phyloP scores from a whole-genome alignment of 306 rosid species.

The Gillenia trifoliata region DNA sequence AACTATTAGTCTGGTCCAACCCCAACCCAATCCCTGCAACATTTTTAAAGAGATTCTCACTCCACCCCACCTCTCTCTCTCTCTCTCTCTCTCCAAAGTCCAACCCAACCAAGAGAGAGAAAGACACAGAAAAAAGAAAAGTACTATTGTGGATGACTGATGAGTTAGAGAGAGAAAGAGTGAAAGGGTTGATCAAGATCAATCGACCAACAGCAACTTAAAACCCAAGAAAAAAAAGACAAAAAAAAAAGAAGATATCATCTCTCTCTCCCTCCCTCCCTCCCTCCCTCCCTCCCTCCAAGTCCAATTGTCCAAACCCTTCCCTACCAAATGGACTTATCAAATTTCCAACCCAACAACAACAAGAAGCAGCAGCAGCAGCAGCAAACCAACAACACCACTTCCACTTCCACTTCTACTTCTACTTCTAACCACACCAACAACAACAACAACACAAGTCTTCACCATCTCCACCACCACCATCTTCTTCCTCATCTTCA shows the following conservation, averaged over 20 bases:
- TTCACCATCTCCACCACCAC: conserved; percentile 32
- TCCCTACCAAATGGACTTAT: conserved; percentile 70
- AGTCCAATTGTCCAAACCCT: conserved; percentile 14
- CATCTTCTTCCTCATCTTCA: conserved; percentile 16
- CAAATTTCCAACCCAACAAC: conserved; percentile 71
- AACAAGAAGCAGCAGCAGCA: conserved; percentile 33
- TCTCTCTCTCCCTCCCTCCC: neutral
- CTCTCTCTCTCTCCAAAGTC: conserved; percentile 11
- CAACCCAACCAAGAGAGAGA: neutral
- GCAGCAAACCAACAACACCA: conserved; percentile 18
- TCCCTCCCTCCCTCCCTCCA: neutral
- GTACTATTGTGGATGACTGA: neutral
- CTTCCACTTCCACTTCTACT: neutral
- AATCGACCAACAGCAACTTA: conserved; percentile 10
- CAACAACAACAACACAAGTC: conserved; percentile 26
- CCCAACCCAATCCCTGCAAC: neutral
- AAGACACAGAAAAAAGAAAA: neutral
- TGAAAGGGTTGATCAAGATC: conserved; percentile 12
- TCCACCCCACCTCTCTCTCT: neutral
- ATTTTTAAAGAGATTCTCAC: conserved; percentile 5
- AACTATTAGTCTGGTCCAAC: conserved; percentile 28
- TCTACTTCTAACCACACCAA: conserved; percentile 6
- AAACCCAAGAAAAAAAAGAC: neutral
- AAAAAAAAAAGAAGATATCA: neutral
- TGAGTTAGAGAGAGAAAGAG: neutral